Conservation (phyloP, 768 basidiomycete species). For the Podaxis mareebaensis region DNA sequence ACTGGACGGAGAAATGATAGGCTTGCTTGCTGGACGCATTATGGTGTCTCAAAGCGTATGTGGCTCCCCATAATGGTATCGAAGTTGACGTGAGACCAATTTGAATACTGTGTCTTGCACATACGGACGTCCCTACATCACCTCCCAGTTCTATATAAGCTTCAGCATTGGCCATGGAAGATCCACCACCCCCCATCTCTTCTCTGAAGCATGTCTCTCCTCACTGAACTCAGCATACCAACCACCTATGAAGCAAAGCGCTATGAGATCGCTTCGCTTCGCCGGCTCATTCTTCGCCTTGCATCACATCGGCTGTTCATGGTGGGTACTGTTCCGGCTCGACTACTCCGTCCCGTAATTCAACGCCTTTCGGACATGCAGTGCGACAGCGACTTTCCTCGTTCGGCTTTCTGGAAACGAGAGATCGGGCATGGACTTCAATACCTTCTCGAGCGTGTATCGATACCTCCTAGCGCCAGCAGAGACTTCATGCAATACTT, state of each 20-base stretch:
- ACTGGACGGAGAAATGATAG: constrained; percentile 11
- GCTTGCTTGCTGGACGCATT: constrained; percentile 8
- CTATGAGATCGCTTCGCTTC: constrained; percentile 4
- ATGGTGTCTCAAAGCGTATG: constrained; percentile 8
- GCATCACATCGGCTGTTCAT: not conserved
- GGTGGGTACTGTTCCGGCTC: not conserved
- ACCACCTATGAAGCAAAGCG: constrained; percentile 3
- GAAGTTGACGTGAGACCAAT: constrained; percentile 11
- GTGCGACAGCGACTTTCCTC: not conserved
- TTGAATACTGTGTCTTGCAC: not conserved
- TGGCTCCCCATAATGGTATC: constrained; percentile 12
- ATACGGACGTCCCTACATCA: constrained; percentile 10
- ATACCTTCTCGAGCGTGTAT: constrained; percentile 15
- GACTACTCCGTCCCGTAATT: not conserved
- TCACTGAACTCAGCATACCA: constrained; percentile 6
- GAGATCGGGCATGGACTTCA: constrained; percentile 13
- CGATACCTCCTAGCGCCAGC: not conserved
- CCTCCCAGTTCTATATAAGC: constrained; percentile 12
- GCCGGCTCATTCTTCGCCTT: constrained; percentile 4
- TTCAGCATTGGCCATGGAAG: not conserved
- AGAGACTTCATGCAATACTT: constrained; percentile 15
- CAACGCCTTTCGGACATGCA: not conserved
- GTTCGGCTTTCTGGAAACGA: constrained; percentile 14
- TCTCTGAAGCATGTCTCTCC: constrained; percentile 11
- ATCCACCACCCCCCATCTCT: not conserved